Evolutionary conservation across 2,329 filamentous ascomycete genomes (phyloP), one percentile per base, ranked within the genome.

Genomic region (Paecilomyces formosus): DNA sequence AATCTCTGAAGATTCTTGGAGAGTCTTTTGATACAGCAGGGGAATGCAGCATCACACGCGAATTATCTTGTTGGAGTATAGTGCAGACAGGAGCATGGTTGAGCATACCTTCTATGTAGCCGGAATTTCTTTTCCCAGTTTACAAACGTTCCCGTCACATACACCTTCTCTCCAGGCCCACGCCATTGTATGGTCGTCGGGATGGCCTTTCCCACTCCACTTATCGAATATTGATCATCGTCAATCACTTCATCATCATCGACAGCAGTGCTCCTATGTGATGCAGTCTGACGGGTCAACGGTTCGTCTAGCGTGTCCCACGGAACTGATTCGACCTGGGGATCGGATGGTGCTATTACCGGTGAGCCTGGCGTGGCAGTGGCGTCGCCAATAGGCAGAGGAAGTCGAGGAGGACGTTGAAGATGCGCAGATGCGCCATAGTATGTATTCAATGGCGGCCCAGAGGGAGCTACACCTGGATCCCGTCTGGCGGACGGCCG

Each of bases 111-210:
- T 74, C 84, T 87, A 74, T 92, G 86, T 70, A 99, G 79, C 66
- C 89, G 85, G 72, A 92, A 95, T 77, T 97, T 97, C 72, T 89
- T 88, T 76, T 95, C 92, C 94, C 94, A 99, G 72, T 93, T 90
- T 67, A 96, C 95, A 71, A 97, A 97, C 21, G 94, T 97, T 64
- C 93, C 93, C 0, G 94, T 99, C 53, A 99, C 92, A 73, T 96
- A 99, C 63, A 97, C 86, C 75, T 92, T 95, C 59, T 96, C 89
- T 59, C 90, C 92, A 56, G 86, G 85, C 8, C 85, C 83, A 64
- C 83, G 84, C 94, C 94, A 99, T 75, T 95, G 89, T 59, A 99
- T 85, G 59, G 84, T 79, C 1, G 90, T 96, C 1, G 91, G 90
- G 50, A 97, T 89, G 7, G 89, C 89, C 45, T 89, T 88, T 62